Conservation (phyloP, 2,329 filamentous ascomycete species). For the Penicillium vulpinum region DNA sequence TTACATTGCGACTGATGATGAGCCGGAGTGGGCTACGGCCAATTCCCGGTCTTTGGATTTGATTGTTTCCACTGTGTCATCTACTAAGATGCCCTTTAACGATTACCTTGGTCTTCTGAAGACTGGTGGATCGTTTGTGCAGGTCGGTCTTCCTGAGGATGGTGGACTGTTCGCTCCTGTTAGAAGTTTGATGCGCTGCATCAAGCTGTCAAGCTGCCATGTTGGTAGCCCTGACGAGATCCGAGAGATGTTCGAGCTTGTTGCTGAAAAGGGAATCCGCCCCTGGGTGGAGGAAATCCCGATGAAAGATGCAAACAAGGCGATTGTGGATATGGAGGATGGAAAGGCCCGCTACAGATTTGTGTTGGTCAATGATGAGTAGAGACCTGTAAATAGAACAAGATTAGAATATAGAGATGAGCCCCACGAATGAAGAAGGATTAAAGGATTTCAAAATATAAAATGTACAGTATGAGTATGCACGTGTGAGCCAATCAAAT, state of each 20-base stretch:
- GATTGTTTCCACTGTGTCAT: slow-evolving; percentile 59
- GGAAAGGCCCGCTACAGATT: slow-evolving; percentile 50
- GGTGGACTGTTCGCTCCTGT: slow-evolving; percentile 54
- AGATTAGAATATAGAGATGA: not conserved
- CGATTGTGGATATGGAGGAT: slow-evolving; percentile 46
- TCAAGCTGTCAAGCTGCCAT: slow-evolving; percentile 52
- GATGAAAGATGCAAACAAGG: slow-evolving; percentile 48
- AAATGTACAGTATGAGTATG: not conserved
- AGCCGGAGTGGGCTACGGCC: slow-evolving; percentile 54
- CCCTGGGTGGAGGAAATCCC: slow-evolving; percentile 46
- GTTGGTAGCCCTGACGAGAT: slow-evolving; percentile 46
- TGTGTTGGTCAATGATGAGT: slow-evolving; percentile 47
- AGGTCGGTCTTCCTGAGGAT: slow-evolving; percentile 67
- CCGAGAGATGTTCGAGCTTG: slow-evolving; percentile 47
- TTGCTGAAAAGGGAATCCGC: slow-evolving; percentile 40
- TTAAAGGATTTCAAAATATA: not conserved
- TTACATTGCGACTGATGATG: slow-evolving; percentile 59
- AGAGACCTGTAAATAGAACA: slow-evolving; percentile 5
- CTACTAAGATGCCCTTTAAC: slow-evolving; percentile 62
- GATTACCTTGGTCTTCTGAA: slow-evolving; percentile 63
- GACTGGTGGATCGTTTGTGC: slow-evolving; percentile 61
- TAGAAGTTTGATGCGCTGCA: slow-evolving; percentile 57
- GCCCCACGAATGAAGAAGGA: not conserved
- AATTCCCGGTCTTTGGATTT: slow-evolving; percentile 54
- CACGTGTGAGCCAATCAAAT: not conserved